Evolutionary conservation across 768 basidiomycete species (phyloP), one percentile per base, ranked within the genome.

Genomic region (Rhodotorula toruloides): DNA sequence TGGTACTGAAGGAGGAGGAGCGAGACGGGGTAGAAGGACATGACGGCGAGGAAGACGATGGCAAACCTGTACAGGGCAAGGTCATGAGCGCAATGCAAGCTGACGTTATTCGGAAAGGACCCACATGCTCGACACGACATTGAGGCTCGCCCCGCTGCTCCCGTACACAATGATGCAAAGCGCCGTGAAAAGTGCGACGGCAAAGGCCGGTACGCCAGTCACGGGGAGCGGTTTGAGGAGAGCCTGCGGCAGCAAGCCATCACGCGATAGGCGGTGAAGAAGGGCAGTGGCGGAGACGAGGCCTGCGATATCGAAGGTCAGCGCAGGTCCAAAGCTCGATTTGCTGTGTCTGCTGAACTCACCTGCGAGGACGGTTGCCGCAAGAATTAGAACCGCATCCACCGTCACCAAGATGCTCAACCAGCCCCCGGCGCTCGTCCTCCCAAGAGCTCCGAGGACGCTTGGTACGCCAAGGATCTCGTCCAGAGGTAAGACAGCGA

Each of bases 351-450:
- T 81, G 68, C 84, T 84, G 84, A 53, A n/a, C 75, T 67, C 71
- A 81, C 87, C 87, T 46, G 86, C 85, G 13, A 89, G 79, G 34
- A 88, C 84, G 2, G 86, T 87, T 3, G 86, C 87, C 61, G 84
- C 86, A 4, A 89, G 80, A 21, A 88, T 87, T n/a, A 86, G 75
- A 50, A 85, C 80, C 6, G 87, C 86, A 70, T 90, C 87, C 0
- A 83, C 80, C 1, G 84, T 86, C 17, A 87, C 79, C 80, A 83
- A 83, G 19, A 80, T 80, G 22, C 86, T 78, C 31, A 89, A 73
- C 86, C 86, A 88, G 21, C 74, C 77, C 2, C 86, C 85, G 1
- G 82, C 84, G 2, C 79, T 80, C 71, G 74, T 76, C 71, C 86
- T 76, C 0, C 86, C 87, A 12, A 89, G 78, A n/a, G 84, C 69